Base-by-base conservation (phyloP, 176 grass and related monocot genomes). In the Aechmea fasciata region DNA sequence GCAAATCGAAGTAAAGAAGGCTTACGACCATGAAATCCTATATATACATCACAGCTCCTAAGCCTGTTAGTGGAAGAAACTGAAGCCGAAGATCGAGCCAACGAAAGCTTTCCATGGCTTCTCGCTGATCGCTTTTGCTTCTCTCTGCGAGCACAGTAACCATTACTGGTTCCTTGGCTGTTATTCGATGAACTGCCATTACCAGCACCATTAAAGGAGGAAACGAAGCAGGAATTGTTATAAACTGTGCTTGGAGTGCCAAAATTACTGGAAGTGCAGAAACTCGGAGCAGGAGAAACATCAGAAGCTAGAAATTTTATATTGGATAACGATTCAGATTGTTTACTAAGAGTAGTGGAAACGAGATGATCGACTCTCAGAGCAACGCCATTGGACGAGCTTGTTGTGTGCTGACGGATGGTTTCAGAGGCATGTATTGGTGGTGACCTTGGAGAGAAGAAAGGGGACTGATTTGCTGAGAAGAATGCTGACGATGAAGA, bases 11-110 rank as follows among this genome's bases (percentile, higher is more conserved):
- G 70, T 51, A 97, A 71, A 17, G 89, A 90, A 87, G 78, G 69
- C 67, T 97, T 97, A 72, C 77, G 82, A 51, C 94, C 94, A 72
- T 97, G 89, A 87, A 90, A 97, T 66, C 88, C 89, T 76, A 97
- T 81, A 69, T 97, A 97, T 67, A 97, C 89, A 83, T 97, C 94
- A 11, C 82, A 87, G 49, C 77, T 87, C 62, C 86, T 78, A 41
- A 80, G 59, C 50, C 84, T 84, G 57, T 75, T 85, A 49, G 76
- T 81, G 25, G 94, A 87, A 69, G 79, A 74, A 24, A 75, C 82
- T 69, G 81, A 84, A 77, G 82, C 69, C 0, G 79, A 80, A 33
- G 82, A 80, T 49, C 79, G 75, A 59, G 79, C 71, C 2, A 78
- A 69, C 10, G 74, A 84, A 54, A 71, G 63, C 64, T 91, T 91